A percentile compares a stretch with the other conserved stretches of the same genome.
Evolutionary conservation across 306 rosid genomes (phyloP).

Genomic region (Urtica urens): DNA sequence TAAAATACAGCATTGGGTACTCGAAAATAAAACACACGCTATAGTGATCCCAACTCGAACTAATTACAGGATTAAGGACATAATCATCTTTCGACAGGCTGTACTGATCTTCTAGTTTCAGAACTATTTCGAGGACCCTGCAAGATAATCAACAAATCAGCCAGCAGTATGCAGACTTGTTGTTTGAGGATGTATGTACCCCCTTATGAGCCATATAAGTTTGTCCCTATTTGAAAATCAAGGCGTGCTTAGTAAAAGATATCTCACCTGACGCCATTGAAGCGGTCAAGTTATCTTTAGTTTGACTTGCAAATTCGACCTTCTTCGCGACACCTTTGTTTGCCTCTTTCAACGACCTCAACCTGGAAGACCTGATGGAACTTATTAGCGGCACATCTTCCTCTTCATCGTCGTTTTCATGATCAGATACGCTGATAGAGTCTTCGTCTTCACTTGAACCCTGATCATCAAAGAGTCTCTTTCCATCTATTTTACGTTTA

Average conservation of each 20-base stretch:
- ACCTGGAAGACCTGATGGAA: conserved; percentile 62
- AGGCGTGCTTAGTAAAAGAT: neutral
- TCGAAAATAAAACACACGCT: too few relatives aligned
- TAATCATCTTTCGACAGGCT: too few relatives aligned
- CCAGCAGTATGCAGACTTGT: neutral
- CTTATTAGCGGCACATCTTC: conserved; percentile 71
- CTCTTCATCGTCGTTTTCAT: conserved; percentile 51
- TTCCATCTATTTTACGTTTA: conserved; percentile 55
- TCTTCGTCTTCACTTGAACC: conserved; percentile 82
- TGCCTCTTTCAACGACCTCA: conserved; percentile 63
- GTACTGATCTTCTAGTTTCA: conserved; percentile 11
- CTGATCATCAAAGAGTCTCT: conserved; percentile 80
- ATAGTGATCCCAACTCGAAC: neutral
- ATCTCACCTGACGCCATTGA: conserved; percentile 45
- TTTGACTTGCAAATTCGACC: conserved; percentile 27
- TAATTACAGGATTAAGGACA: too few relatives aligned
- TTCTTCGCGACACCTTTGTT: conserved; percentile 33
- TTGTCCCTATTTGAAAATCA: too few relatives aligned
- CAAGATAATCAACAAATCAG: conserved; percentile 17
- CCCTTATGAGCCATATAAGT: too few relatives aligned
- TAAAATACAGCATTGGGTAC: too few relatives aligned
- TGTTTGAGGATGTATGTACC: neutral
- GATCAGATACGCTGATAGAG: conserved; percentile 75
- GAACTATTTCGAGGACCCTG: conserved; percentile 41
- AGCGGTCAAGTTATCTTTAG: conserved; percentile 30